These are phyloP conservation scores for Xylaria cubensis DNA, from an alignment of 495 filamentous ascomycete species.

Conservation along the genomic window DNA sequence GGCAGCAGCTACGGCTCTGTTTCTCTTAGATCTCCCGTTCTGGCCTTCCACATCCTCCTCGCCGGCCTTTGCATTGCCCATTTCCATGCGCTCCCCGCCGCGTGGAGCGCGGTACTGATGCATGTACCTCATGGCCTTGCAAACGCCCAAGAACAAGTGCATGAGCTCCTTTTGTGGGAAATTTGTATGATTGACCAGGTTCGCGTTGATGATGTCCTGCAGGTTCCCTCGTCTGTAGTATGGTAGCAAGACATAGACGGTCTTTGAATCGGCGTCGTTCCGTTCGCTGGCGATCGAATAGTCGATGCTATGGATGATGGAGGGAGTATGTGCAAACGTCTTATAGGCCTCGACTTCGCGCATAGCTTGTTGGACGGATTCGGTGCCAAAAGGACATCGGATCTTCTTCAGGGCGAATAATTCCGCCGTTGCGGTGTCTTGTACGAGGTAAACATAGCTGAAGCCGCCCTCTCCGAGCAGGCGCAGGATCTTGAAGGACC, in stretches of 20 bases:
- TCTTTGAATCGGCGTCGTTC: slow-evolving; percentile 77
- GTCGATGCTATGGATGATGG: slow-evolving; percentile 92
- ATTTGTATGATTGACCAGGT: slow-evolving; percentile 92
- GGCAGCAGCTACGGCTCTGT: slow-evolving; percentile 50
- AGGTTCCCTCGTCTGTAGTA: slow-evolving; percentile 95
- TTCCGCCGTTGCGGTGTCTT: slow-evolving; percentile 79
- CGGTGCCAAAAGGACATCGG: slow-evolving; percentile 94
- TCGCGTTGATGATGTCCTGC: slow-evolving; percentile 98
- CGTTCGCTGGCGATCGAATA: slow-evolving; percentile 67
- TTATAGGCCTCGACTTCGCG: slow-evolving; percentile 97
- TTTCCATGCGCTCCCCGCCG: slow-evolving; percentile 59
- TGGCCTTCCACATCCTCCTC: slow-evolving; percentile 55
- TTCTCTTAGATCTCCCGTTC: slow-evolving; percentile 64
- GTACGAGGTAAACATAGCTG: slow-evolving; percentile 97
- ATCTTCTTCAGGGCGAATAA: slow-evolving; percentile 98
- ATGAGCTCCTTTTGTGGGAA: slow-evolving; percentile 87
- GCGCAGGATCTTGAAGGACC: slow-evolving; percentile 92
- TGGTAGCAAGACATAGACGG: slow-evolving; percentile 93
- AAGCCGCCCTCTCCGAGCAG: slow-evolving; percentile 97
- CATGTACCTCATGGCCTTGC: slow-evolving; percentile 84
- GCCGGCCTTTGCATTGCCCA: slow-evolving; percentile 37
- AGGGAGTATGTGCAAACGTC: slow-evolving; percentile 78
- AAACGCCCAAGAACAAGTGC: slow-evolving; percentile 90
- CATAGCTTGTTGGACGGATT: slow-evolving; percentile 91
- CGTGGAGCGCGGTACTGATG: slow-evolving; percentile 74